These are phyloP conservation scores for Penicillium argentinense DNA, from an alignment of 495 filamentous ascomycete genomes.

Conservation along the genomic window DNA sequence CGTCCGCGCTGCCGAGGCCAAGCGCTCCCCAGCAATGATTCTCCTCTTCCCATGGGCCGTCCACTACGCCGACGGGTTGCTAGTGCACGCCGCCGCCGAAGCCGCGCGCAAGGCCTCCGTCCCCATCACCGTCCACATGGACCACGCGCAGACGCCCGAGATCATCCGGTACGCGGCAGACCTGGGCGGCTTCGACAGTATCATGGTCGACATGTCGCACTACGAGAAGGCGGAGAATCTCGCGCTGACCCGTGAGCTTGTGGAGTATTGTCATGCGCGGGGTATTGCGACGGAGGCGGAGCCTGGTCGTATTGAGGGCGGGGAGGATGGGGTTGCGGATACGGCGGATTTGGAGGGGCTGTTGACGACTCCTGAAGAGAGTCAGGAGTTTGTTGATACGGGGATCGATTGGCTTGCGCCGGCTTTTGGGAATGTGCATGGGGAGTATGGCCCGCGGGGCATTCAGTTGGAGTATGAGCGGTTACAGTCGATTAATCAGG, in stretches of 20 bases:
- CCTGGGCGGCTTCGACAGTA: slow-evolving; percentile 69
- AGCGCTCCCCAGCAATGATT: slow-evolving; percentile 74
- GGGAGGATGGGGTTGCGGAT: slow-evolving; percentile 79
- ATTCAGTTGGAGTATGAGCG: slow-evolving; percentile 74
- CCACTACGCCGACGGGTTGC: slow-evolving; percentile 63
- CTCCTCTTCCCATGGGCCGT: slow-evolving; percentile 87
- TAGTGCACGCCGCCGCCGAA: slow-evolving; percentile 63
- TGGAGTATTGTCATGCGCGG: slow-evolving; percentile 67
- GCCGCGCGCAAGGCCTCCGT: slow-evolving; percentile 64
- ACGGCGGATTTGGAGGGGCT: slow-evolving; percentile 72
- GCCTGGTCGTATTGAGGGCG: slow-evolving; percentile 79
- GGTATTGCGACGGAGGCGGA: slow-evolving; percentile 81
- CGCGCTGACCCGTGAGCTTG: slow-evolving; percentile 66
- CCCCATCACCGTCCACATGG: slow-evolving; percentile 72
- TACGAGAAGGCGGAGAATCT: slow-evolving; percentile 84
- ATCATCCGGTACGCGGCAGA: slow-evolving; percentile 67
- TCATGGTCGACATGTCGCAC: slow-evolving; percentile 83
- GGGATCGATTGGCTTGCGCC: slow-evolving; percentile 84
- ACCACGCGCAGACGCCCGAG: slow-evolving; percentile 74
- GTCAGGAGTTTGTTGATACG: slow-evolving; percentile 71
- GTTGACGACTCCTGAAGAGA: slow-evolving; percentile 77
- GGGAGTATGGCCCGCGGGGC: slow-evolving; percentile 73
- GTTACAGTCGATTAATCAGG: slow-evolving; percentile 60
- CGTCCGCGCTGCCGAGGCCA: slow-evolving; percentile 73
- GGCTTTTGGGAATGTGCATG: slow-evolving; percentile 85